Conservation (phyloP, 2,329 filamentous ascomycete species). For the Pleomassaria siparia region DNA sequence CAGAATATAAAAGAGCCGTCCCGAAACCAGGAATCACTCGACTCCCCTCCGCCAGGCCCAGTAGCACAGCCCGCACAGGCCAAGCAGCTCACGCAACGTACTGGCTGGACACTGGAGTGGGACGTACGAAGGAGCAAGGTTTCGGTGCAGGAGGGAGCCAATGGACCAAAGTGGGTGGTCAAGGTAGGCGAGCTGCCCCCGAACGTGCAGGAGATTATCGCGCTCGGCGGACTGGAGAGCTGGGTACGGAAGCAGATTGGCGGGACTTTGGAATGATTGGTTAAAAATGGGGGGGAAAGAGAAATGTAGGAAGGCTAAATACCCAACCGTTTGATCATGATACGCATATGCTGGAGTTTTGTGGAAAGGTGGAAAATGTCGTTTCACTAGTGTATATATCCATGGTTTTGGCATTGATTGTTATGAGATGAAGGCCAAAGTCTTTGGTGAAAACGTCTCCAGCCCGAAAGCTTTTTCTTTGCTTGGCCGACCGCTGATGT, state of each 20-base stretch:
- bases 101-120: conserved; percentile 83
- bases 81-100: conserved; percentile 68
- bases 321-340: neutral
- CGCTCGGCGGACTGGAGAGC: conserved; percentile 71
- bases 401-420: no score
- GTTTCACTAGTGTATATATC: no score
- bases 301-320: neutral
- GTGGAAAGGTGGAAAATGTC: no score
- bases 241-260: conserved; percentile 76
- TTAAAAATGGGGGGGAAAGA: neutral
- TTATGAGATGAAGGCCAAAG: no score
- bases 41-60: conserved; percentile 47
- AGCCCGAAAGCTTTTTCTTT: no score
- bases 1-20: conserved; percentile 54
- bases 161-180: conserved; percentile 70
- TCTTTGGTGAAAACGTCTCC: no score
- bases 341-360: neutral
- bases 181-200: conserved; percentile 81
- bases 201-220: conserved; percentile 70
- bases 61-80: conserved; percentile 44
- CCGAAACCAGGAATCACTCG: conserved; percentile 53
- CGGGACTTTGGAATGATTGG: conserved; percentile 20
- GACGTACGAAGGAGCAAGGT: conserved; percentile 74
- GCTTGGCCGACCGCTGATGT: no score
- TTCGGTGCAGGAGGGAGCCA: conserved; percentile 67